These are phyloP conservation scores for Aspergillus hiratsukae DNA, from an alignment of 2,329 filamentous ascomycete genomes.

Conservation along the genomic window DNA sequence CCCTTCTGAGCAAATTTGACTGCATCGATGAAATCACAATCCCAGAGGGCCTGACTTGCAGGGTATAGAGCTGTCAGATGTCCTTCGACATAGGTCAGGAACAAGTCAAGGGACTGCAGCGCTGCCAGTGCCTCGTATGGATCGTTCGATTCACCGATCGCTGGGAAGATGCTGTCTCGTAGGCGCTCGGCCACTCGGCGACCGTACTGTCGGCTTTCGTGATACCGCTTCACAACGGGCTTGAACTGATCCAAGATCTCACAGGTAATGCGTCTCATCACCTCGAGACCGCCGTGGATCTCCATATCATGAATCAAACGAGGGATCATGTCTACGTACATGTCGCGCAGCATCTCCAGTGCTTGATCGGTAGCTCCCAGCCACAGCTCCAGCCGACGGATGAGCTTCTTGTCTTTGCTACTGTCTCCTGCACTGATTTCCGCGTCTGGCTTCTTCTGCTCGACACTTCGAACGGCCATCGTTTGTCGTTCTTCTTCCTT, in stretches of 20 bases:
- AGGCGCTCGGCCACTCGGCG: constrained; percentile 16
- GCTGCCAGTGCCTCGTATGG: constrained; percentile 23
- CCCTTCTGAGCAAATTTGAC: constrained; percentile 17
- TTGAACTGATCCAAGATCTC: constrained; percentile 17
- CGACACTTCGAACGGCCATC: constrained; percentile 22
- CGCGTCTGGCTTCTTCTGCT: constrained; percentile 10
- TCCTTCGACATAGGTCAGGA: constrained; percentile 27
- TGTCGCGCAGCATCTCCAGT: constrained; percentile 2
- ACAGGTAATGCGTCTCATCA: constrained; percentile 22
- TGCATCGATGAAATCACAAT: constrained; percentile 27
- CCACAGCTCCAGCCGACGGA: constrained; percentile 29
- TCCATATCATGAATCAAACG: constrained; percentile 22
- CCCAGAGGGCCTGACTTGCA: constrained; percentile 32
- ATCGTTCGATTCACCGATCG: not conserved
- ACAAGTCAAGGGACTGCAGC: constrained; percentile 30
- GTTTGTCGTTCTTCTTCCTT: constrained; percentile 13
- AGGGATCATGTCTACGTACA: constrained; percentile 6
- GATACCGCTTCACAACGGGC: constrained; percentile 22
- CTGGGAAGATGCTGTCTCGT: constrained; percentile 25
- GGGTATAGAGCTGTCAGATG: constrained; percentile 27
- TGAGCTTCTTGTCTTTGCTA: constrained; percentile 12
- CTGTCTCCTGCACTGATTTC: not conserved
- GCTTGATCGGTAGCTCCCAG: constrained; percentile 30
- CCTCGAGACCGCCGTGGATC: constrained; percentile 25
- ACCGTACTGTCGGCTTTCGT: constrained; percentile 22